phyloP scores from a whole-genome alignment of 1,284 basidiomycete species.

The Chalciporus piperatoides region DNA sequence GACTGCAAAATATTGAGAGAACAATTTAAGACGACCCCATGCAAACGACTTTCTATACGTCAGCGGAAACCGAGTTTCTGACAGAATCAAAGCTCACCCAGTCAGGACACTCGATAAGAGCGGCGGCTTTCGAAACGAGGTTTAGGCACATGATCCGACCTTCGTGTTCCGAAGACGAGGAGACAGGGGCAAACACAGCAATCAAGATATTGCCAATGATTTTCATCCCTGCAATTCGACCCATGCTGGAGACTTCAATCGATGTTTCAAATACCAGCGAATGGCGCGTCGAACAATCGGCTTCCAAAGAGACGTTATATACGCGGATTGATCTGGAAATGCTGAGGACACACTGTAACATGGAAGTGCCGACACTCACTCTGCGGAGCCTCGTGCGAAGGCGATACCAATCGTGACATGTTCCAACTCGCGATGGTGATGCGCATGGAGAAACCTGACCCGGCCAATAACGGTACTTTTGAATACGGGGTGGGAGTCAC shows the following conservation, averaged over 20 bases:
- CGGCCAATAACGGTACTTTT: slow-evolving; percentile 15
- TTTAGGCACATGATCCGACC: slow-evolving; percentile 23
- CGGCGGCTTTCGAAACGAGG: slow-evolving; percentile 13
- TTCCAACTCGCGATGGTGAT: slow-evolving; percentile 11
- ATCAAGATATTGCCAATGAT: slow-evolving; percentile 20
- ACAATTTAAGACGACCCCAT: slow-evolving; percentile 15
- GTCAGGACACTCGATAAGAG: slow-evolving; percentile 15
- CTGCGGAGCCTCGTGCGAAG: slow-evolving; percentile 7
- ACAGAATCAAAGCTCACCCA: slow-evolving; percentile 15
- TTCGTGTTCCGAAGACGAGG: slow-evolving; percentile 5
- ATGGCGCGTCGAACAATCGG: not conserved
- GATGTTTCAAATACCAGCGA: slow-evolving; percentile 22
- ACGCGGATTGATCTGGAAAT: slow-evolving; percentile 20
- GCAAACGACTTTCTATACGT: slow-evolving; percentile 10
- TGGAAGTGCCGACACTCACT: slow-evolving; percentile 15
- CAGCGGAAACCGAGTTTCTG: slow-evolving; percentile 1
- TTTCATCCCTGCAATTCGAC: slow-evolving; percentile 20
- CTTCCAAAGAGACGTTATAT: slow-evolving; percentile 17
- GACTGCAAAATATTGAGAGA: slow-evolving; percentile 14
- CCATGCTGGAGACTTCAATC: slow-evolving; percentile 14
- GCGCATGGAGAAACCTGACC: slow-evolving; percentile 21
- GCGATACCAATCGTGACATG: slow-evolving; percentile 19
- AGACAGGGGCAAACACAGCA: slow-evolving; percentile 6
- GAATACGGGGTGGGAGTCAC: slow-evolving; percentile 9
- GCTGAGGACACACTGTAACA: not conserved